phyloP scores from a whole-genome alignment of 2,329 filamentous ascomycete species.

The Aspergillus candidus region DNA sequence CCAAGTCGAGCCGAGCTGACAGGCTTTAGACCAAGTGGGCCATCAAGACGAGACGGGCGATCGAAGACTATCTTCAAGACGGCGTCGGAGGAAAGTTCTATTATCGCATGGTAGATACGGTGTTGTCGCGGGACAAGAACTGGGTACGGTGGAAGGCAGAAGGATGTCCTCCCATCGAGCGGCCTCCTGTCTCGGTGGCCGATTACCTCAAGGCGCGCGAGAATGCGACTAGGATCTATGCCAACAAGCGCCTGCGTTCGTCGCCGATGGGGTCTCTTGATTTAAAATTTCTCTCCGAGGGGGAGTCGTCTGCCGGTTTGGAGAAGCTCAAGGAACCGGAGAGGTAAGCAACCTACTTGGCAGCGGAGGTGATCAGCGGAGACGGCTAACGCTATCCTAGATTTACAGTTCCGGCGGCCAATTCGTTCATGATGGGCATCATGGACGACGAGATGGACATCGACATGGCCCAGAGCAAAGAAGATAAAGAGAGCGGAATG shows the following conservation, averaged over 20 bases:
- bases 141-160: conserved; percentile 99
- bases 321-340: conserved; percentile 61
- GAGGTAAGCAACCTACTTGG: conserved; percentile 36
- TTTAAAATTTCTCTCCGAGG: conserved; percentile 70
- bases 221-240: conserved; percentile 59
- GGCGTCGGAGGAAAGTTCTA: conserved; percentile 86
- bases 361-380: background rate
- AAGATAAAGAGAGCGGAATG: conserved; percentile 53
- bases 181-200: conserved; percentile 61
- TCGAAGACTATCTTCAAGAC: conserved; percentile 75
- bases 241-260: conserved; percentile 63
- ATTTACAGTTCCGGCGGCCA: conserved; percentile 63
- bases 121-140: conserved; percentile 92
- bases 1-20: conserved; percentile 10
- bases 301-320: conserved; percentile 55
- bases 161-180: conserved; percentile 80
- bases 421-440: conserved; percentile 66
- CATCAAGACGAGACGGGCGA: conserved; percentile 65
- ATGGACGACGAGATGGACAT: conserved; percentile 78
- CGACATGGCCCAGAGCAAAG: conserved; percentile 65
- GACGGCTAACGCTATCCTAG: conserved; percentile 32
- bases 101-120: conserved; percentile 92
- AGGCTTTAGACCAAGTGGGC: conserved; percentile 70
- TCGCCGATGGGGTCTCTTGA: conserved; percentile 67
- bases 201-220: conserved; percentile 65